Evolutionary conservation across 257 asterid genomes (phyloP).

Genomic region (Eucommia ulmoides): DNA sequence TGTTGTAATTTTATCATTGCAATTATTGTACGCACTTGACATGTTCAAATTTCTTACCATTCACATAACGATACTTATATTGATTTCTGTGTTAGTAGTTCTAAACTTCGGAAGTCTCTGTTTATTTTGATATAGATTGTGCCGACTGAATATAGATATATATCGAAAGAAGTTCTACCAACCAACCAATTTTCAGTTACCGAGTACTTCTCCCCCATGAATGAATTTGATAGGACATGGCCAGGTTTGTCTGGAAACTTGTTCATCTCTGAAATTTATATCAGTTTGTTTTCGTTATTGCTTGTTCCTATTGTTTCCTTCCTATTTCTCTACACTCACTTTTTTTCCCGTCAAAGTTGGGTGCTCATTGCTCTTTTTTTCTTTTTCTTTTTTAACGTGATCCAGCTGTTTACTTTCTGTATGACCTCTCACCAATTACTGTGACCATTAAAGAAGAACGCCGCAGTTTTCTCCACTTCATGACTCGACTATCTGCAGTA

Average conservation of each 20-base stretch:
- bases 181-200: conserved; percentile 96
- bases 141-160: conserved; percentile 83
- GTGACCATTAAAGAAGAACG: conserved; percentile 98
- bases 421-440: conserved; percentile 94
- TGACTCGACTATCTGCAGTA: conserved; percentile 95
- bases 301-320: background rate
- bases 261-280: background rate
- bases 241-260: conserved; percentile 46
- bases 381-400: conserved; percentile 7
- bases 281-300: background rate
- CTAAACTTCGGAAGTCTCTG: too few species aligned
- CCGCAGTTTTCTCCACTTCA: conserved; percentile 92
- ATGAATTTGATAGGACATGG: conserved; percentile 66
- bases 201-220: conserved; percentile 81
- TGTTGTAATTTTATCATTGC: too few species aligned
- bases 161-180: conserved; percentile 75
- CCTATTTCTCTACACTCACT: background rate
- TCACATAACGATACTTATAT: background rate
- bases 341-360: background rate
- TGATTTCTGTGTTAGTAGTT: conserved; percentile 10
- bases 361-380: background rate
- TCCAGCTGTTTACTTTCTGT: conserved; percentile 92
- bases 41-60: background rate
- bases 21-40: too few species aligned
- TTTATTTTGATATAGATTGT: conserved; percentile 47